Evolutionary conservation across 805 yeast genomes (phyloP).

Genomic region (Cyberlindnera maritima): DNA sequence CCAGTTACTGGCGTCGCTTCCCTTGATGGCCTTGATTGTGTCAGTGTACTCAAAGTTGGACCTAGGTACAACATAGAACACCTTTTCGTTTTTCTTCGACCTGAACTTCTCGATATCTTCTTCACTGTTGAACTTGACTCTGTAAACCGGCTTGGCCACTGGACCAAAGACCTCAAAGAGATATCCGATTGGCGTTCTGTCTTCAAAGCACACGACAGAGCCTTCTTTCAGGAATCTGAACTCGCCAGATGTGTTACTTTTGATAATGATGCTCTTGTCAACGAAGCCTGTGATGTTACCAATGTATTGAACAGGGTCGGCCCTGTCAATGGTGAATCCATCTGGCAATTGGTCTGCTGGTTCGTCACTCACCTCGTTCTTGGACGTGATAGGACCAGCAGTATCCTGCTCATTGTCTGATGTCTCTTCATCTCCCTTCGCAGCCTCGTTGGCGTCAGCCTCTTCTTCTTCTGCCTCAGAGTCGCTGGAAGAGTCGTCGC

Average conservation of each 20-base stretch:
- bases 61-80: slow-evolving; percentile 75
- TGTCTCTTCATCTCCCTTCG: slow-evolving; percentile 8
- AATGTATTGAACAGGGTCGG: slow-evolving; percentile 64
- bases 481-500: slow-evolving; percentile 2
- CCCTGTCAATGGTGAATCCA: slow-evolving; percentile 55
- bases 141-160: slow-evolving; percentile 74
- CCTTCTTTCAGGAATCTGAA: slow-evolving; percentile 78
- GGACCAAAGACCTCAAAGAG: slow-evolving; percentile 90
- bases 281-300: slow-evolving; percentile 71
- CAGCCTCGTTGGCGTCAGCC: slow-evolving; percentile 6
- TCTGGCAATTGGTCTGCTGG: slow-evolving; percentile 65
- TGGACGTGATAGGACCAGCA: slow-evolving; percentile 64
- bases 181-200: slow-evolving; percentile 68
- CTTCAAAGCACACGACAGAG: slow-evolving; percentile 75
- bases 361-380: slow-evolving; percentile 73
- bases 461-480: slow-evolving; percentile 7
- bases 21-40: slow-evolving; percentile 64
- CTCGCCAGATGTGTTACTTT: slow-evolving; percentile 78
- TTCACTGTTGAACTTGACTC: slow-evolving; percentile 60
- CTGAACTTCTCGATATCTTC: slow-evolving; percentile 48
- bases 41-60: slow-evolving; percentile 80
- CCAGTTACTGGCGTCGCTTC: slow-evolving; percentile 93
- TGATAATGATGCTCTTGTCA: slow-evolving; percentile 68
- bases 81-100: slow-evolving; percentile 51
- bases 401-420: slow-evolving; percentile 22